These are phyloP conservation scores for Lipomyces orientalis DNA, from an alignment of 805 yeast genomes.

Conservation along the genomic window DNA sequence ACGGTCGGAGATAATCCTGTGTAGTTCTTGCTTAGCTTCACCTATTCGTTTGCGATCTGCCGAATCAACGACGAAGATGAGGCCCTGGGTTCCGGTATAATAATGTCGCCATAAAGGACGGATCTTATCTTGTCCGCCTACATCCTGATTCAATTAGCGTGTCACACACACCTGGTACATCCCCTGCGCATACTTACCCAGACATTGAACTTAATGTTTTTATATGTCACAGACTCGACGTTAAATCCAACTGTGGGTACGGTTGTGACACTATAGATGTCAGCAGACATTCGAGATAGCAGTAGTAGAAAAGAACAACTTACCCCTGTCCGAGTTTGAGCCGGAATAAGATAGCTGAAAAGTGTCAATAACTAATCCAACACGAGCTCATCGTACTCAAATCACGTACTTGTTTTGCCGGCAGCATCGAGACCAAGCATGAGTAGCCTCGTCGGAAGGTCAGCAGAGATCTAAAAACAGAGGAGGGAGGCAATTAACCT, in stretches of 20 bases:
- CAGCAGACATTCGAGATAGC: neutral
- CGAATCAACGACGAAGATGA: slow-evolving; percentile 96
- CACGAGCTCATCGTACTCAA: neutral
- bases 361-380: neutral
- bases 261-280: slow-evolving; percentile 59
- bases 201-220: slow-evolving; percentile 79
- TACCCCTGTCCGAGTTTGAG: slow-evolving; percentile 46
- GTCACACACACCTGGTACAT: neutral
- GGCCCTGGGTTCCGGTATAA: slow-evolving; percentile 98
- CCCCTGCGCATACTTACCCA: slow-evolving; percentile 52
- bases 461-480: slow-evolving; percentile 9
- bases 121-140: slow-evolving; percentile 99
- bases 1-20: slow-evolving; percentile 97
- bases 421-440: slow-evolving; percentile 94
- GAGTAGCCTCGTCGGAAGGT: slow-evolving; percentile 55
- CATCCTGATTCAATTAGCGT: slow-evolving; percentile 62
- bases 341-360: slow-evolving; percentile 69
- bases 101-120: slow-evolving; percentile 99
- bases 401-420: slow-evolving; percentile 56
- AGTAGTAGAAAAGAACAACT: neutral
- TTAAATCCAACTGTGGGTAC: slow-evolving; percentile 77
- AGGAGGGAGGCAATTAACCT: slow-evolving; percentile 15
- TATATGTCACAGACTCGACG: slow-evolving; percentile 82
- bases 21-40: slow-evolving; percentile 98
- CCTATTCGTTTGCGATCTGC: slow-evolving; percentile 97